Percentiles rank a stretch among this genome's conserved stretches.
These are phyloP conservation scores for Talaromyces sp. DNA, from an alignment of 2,329 filamentous ascomycete species.

Conservation along the genomic window DNA sequence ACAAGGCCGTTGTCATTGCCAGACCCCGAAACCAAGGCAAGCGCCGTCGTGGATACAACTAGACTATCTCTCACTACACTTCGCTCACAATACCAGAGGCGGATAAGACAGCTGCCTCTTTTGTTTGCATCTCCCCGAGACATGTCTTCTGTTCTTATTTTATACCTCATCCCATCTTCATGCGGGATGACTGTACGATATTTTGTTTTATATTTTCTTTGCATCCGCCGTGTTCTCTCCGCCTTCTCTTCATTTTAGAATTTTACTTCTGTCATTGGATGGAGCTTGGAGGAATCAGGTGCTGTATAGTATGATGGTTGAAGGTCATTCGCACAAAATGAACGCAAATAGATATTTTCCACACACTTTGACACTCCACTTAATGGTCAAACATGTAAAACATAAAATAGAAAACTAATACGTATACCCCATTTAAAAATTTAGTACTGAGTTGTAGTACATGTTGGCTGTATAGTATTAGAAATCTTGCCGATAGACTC, in stretches of 20 bases:
- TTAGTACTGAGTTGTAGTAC: too few relatives aligned
- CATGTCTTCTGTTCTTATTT: slow-evolving; percentile 13
- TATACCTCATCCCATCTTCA: slow-evolving; percentile 21
- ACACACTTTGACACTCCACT: too few relatives aligned
- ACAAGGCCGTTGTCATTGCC: slow-evolving; percentile 86
- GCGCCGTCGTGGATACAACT: slow-evolving; percentile 69
- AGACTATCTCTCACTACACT: slow-evolving; percentile 12
- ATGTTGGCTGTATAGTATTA: too few relatives aligned
- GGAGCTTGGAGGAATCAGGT: slow-evolving; percentile 15
- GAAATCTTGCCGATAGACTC: too few relatives aligned
- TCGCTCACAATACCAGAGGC: slow-evolving; percentile 7
- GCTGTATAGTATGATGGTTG: slow-evolving; percentile 27
- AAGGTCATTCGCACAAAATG: slow-evolving; percentile 19
- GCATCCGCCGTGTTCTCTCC: slow-evolving; percentile 14
- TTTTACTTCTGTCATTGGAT: slow-evolving; percentile 14
- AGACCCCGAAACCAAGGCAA: slow-evolving; percentile 89
- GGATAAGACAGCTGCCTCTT: background rate
- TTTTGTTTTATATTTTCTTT: slow-evolving; percentile 12
- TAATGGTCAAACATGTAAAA: too few relatives aligned
- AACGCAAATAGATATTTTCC: slow-evolving; percentile 13
- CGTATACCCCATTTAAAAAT: too few relatives aligned
- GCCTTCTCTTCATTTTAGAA: slow-evolving; percentile 4
- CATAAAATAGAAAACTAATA: too few relatives aligned
- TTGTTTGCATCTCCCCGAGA: slow-evolving; percentile 9
- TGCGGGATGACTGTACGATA: slow-evolving; percentile 28